A percentile compares a stretch with the other conserved stretches of the same genome.
phyloP scores from a whole-genome alignment of 371 early-diverging fungal genomes.

The Mortierella sp. region DNA sequence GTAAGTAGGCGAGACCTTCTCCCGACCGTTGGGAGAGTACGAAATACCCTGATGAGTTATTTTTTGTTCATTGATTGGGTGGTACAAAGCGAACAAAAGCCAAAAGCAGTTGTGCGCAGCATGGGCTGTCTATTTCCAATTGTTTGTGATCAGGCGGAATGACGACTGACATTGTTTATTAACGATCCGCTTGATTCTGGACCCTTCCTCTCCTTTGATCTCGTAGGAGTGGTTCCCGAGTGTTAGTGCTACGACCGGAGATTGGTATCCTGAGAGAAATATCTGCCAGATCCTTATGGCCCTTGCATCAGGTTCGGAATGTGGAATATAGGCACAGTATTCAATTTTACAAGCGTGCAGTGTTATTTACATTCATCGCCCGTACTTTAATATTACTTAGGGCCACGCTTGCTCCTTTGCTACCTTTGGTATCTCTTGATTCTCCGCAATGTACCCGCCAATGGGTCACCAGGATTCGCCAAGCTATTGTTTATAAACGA shows the following conservation, averaged over 20 bases:
- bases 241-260: conserved; percentile 87
- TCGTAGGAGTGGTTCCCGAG: conserved; percentile 88
- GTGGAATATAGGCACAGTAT: neutral
- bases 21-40: neutral
- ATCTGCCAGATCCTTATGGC: conserved; percentile 87
- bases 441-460: conserved; percentile 58
- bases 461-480: conserved; percentile 65
- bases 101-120: too few relatives aligned
- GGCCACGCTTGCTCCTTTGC: conserved; percentile 79
- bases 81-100: neutral
- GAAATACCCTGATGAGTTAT: neutral
- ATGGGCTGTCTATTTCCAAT: neutral
- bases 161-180: neutral
- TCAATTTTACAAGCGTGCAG: neutral
- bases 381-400: conserved; percentile 19
- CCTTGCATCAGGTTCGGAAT: conserved; percentile 64
- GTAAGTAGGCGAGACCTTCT: conserved; percentile 52
- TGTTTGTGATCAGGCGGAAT: neutral
- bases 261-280: conserved; percentile 83
- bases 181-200: neutral
- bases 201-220: neutral
- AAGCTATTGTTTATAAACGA: conserved; percentile 73
- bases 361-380: too few relatives aligned
- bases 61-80: neutral
- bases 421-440: conserved; percentile 74